Percentiles rank a stretch among this genome's conserved stretches.
Evolutionary conservation across 257 asterid genomes (phyloP).

Genomic region (Voacanga thouarsii): DNA sequence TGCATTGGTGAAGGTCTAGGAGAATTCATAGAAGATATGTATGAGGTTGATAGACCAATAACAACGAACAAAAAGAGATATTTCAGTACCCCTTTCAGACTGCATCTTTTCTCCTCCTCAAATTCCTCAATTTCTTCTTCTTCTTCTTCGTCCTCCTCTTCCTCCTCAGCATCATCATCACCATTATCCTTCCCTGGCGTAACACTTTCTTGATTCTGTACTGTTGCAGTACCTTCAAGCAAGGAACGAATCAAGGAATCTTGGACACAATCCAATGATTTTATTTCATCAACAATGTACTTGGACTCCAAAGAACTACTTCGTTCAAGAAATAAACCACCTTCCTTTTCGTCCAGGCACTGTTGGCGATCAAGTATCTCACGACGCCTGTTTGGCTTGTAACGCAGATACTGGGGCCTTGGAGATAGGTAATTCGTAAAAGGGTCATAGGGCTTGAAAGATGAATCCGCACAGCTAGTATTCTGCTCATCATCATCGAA

Average conservation of each 20-base stretch:
- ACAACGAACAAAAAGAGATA: slow-evolving; percentile 36
- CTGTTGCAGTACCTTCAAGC: slow-evolving; percentile 8
- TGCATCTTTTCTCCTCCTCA: slow-evolving; percentile 30
- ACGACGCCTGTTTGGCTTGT: slow-evolving; percentile 51
- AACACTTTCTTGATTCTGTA: slow-evolving; percentile 12
- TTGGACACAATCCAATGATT: slow-evolving; percentile 19
- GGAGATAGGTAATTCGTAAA: slow-evolving; percentile 52
- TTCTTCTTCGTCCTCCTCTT: slow-evolving; percentile 2
- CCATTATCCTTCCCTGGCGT: slow-evolving; percentile 4
- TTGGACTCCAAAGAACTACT: slow-evolving; percentile 17
- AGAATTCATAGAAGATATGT: slow-evolving; percentile 37
- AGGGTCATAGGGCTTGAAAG: slow-evolving; percentile 51
- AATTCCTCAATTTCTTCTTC: slow-evolving; percentile 17
- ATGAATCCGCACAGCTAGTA: slow-evolving; percentile 22
- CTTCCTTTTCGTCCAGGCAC: slow-evolving; percentile 13
- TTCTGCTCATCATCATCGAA: slow-evolving; percentile 28
- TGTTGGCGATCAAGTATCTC: slow-evolving; percentile 32
- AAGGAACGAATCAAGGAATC: slow-evolving; percentile 21
- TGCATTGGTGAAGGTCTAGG: slow-evolving; percentile 26
- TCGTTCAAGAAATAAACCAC: slow-evolving; percentile 8
- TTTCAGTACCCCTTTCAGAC: slow-evolving; percentile 39
- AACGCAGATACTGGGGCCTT: slow-evolving; percentile 72
- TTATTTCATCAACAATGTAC: slow-evolving; percentile 29
- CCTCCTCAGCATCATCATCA: not conserved
- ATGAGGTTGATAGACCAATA: slow-evolving; percentile 36